Conservation (phyloP, 208 protist genomes). For the Borovskyia barvae region DNA sequence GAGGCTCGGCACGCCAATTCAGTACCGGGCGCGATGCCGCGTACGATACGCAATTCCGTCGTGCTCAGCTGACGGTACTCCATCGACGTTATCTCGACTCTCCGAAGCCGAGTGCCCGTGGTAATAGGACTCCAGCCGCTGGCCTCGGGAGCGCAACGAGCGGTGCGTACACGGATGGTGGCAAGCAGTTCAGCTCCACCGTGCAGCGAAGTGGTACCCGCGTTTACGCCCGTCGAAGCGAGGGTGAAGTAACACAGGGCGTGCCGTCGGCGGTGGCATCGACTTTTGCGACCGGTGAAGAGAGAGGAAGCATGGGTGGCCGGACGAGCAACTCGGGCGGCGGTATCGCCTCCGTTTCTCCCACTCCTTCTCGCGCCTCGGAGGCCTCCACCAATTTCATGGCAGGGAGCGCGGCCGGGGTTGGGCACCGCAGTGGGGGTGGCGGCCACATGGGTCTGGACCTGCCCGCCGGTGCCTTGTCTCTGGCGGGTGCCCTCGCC, state of each 20-base stretch:
- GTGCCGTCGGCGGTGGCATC: conserved; percentile 1
- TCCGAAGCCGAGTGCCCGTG: conserved; percentile 11
- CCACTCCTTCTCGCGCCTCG: conserved; percentile 21
- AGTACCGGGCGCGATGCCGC: conserved; percentile 5
- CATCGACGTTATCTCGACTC: conserved; percentile 16
- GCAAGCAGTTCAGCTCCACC: conserved; percentile 14
- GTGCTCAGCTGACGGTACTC: conserved; percentile 20
- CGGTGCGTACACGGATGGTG: conserved; percentile 4
- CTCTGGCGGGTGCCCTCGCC: conserved; percentile 1
- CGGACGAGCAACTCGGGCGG: background rate
- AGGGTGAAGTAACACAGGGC: conserved; percentile 10
- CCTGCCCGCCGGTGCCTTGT: conserved; percentile 6
- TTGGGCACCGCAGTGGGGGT: background rate
- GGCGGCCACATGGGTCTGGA: background rate
- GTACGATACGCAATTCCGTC: conserved; percentile 24
- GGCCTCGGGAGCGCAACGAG: conserved; percentile 2
- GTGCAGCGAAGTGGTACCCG: conserved; percentile 19
- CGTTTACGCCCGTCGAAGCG: conserved; percentile 7
- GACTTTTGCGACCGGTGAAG: conserved; percentile 8
- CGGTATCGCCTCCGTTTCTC: conserved; percentile 7
- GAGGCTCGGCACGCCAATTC: background rate
- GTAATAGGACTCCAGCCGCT: conserved; percentile 1
- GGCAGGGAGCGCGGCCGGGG: background rate
- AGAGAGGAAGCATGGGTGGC: background rate
- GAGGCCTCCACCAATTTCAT: conserved; percentile 15